Evolutionary conservation across 805 yeast genomes (phyloP).

Genomic region (Zygotorulaspora sp.): DNA sequence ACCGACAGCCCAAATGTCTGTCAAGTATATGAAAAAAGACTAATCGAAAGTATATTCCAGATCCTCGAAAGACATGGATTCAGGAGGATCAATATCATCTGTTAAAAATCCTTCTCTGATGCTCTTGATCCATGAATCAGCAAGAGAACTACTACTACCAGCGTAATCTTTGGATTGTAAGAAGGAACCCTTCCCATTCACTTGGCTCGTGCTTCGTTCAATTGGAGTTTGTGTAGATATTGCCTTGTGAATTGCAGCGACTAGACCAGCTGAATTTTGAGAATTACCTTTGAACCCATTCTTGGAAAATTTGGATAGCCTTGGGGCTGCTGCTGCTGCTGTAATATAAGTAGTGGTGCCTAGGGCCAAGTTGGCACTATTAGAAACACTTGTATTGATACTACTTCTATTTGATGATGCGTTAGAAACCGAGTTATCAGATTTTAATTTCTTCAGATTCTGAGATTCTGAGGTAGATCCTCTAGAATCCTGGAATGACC

Average conservation of each 20-base stretch:
- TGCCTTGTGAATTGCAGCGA: constrained; percentile 56
- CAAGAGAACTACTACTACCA: background rate
- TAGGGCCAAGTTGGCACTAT: background rate
- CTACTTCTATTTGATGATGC: background rate
- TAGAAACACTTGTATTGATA: background rate
- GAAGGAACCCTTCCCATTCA: background rate
- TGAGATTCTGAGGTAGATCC: background rate
- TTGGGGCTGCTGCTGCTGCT: constrained; percentile 81
- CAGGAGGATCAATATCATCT: constrained; percentile 76
- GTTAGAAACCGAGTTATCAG: background rate
- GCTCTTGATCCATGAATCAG: constrained; percentile 55
- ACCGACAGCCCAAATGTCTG: too few species aligned
- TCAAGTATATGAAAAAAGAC: too few species aligned
- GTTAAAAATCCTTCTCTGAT: constrained; percentile 72
- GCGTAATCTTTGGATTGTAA: background rate
- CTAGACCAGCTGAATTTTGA: constrained; percentile 66
- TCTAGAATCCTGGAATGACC: constrained; percentile 2
- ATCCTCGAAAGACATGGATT: constrained; percentile 69
- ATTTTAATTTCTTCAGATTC: constrained; percentile 3
- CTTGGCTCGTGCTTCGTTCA: constrained; percentile 8
- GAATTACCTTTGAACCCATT: constrained; percentile 28
- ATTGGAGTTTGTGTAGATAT: constrained; percentile 31
- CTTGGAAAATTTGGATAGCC: constrained; percentile 55
- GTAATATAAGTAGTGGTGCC: constrained; percentile 41
- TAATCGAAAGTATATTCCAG: constrained; percentile 47